Conservation (phyloP, 768 basidiomycete species). For the Amanita brunnescens region DNA sequence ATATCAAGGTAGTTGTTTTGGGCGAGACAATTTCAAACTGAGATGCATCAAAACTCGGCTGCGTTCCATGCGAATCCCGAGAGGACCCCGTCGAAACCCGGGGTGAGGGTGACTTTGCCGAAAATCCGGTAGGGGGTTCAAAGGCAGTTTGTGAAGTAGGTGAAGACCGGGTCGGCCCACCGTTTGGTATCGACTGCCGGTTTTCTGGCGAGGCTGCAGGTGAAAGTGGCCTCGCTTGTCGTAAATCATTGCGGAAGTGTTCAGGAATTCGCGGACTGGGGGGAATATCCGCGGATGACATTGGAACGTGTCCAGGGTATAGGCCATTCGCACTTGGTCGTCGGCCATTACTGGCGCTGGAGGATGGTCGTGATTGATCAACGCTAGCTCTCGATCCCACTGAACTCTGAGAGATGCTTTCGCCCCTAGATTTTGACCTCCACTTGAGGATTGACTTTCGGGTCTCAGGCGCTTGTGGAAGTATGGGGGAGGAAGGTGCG, state of each 20-base stretch:
- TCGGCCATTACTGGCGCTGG: conserved; percentile 11
- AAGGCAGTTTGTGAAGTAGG: neutral
- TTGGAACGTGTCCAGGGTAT: neutral
- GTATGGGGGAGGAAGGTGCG: conserved; percentile 17
- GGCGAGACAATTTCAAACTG: conserved; percentile 63
- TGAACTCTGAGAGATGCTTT: conserved; percentile 7
- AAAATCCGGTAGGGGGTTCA: neutral
- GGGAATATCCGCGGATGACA: conserved; percentile 40
- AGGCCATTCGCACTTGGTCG: neutral
- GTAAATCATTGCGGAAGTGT: conserved; percentile 26
- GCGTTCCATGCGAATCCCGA: conserved; percentile 30
- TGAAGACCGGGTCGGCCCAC: neutral
- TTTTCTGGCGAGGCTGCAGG: conserved; percentile 12
- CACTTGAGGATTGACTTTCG: conserved; percentile 72
- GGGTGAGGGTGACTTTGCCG: conserved; percentile 8
- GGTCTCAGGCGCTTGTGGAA: conserved; percentile 24
- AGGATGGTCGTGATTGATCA: conserved; percentile 11
- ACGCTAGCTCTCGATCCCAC: neutral
- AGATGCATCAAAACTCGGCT: conserved; percentile 51
- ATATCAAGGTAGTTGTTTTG: conserved; percentile 36
- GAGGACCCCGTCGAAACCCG: conserved; percentile 31
- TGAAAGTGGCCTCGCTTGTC: neutral
- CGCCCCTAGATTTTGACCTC: conserved; percentile 36
- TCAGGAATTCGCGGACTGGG: conserved; percentile 57
- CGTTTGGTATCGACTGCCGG: too few species aligned